Evolutionary conservation across 2,329 filamentous ascomycete species (phyloP), one percentile per base, ranked within the genome.

Genomic region (Aspergillus quadricinctus): DNA sequence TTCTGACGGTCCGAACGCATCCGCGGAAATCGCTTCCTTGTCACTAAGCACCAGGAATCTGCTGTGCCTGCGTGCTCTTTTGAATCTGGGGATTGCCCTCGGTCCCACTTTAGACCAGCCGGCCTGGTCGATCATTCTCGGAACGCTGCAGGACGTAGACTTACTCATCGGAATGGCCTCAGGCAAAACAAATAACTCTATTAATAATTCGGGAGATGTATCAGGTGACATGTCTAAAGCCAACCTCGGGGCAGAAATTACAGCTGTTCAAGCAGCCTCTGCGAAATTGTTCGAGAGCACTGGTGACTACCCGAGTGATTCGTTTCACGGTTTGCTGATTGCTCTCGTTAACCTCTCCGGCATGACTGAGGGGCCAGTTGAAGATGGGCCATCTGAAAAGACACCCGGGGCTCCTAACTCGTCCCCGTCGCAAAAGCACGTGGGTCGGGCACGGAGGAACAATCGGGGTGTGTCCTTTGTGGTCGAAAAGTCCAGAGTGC

Each of bases 71-170:
- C 82, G 95, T 66, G 94, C 94, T 29, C 80, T 99, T 17, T 77
- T 99, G n/a, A 99, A 99, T 64, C 77, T 99, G 3, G 94, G 94
- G 1, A 99, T 97, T 66, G 94, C 94, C 2, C 77, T 99, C 1
- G 94, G 94, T 0, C 92, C 94, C 3, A 96, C 91, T 0, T 80
- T 99, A 0, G 87, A 89, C 37, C 80, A 83, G 14, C 89, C 68
- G 56, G 71, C 93, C 0, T 99, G 95, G 90, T 87, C 86, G 1
- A 97, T 99, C 56, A 81, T 99, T 17, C 81, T 99, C 1, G 92
- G 96, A 67, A 96, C 92, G 0, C 77, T 99, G 7, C 92, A 97
- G 67, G 90, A 97, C 71, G 92, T 93, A 2, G 94, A 97, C 65
- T 86, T 96, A 60, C 87, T 97, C 3, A 81, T 97, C 27, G 89